Conservation (phyloP, 352 stramenopile genomes). For the Globisporangium nodosum region DNA sequence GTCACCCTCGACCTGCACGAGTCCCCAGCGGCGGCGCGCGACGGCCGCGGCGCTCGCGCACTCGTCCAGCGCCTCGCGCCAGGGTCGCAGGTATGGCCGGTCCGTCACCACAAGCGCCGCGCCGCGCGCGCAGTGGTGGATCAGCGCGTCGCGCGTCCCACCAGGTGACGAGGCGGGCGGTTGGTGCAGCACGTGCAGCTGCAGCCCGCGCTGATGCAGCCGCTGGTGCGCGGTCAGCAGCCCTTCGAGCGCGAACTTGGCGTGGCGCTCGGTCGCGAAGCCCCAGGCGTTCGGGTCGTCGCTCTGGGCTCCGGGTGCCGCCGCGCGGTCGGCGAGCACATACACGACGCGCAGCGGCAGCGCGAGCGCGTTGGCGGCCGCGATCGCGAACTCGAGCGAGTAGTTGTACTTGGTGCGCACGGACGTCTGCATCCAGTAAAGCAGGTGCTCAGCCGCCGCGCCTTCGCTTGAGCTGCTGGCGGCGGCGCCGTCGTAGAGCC, state of each 20-base stretch:
- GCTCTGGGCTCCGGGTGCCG: conserved; percentile 14
- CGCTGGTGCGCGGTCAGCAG: conserved; percentile 36
- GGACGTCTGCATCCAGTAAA: conserved; percentile 89
- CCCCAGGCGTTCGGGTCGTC: conserved; percentile 56
- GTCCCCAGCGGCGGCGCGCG: conserved; percentile 37
- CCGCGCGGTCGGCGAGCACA: conserved; percentile 54
- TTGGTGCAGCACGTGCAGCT: conserved; percentile 62
- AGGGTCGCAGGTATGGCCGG: conserved; percentile 64
- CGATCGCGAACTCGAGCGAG: conserved; percentile 70
- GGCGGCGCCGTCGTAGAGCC: conserved; percentile 53
- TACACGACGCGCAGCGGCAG: conserved; percentile 77
- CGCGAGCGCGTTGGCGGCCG: conserved; percentile 51
- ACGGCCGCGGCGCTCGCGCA: conserved; percentile 26
- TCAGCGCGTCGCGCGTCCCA: conserved; percentile 29
- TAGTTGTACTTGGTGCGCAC: conserved; percentile 83
- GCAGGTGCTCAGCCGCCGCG: conserved; percentile 20
- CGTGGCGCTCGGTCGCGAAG: conserved; percentile 64
- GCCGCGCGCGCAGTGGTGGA: conserved; percentile 34
- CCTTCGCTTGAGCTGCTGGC: background rate
- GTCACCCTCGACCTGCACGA: conserved; percentile 96
- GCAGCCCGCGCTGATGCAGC: conserved; percentile 42
- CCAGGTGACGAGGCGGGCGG: conserved; percentile 14
- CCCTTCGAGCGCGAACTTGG: conserved; percentile 69
- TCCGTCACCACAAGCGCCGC: conserved; percentile 74
- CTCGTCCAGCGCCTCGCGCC: conserved; percentile 32